These are phyloP conservation scores for Beauveria sp. DNA, from an alignment of 2,329 filamentous ascomycete genomes.

Conservation along the genomic window DNA sequence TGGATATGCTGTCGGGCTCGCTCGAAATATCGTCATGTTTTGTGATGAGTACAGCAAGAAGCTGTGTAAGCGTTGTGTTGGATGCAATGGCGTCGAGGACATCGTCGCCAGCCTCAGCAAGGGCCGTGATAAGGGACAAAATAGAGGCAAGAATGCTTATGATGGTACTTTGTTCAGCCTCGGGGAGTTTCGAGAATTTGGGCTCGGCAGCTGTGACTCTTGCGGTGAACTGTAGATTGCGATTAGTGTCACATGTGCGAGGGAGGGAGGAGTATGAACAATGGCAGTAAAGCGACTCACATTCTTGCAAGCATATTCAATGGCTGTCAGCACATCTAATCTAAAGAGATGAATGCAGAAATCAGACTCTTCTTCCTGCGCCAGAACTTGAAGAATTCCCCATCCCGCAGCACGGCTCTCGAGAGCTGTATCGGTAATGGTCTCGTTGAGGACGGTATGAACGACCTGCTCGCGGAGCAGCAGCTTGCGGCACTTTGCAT, in stretches of 20 bases:
- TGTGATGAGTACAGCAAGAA: constrained; percentile 47
- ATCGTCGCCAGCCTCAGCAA: constrained; percentile 54
- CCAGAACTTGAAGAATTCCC: constrained; percentile 55
- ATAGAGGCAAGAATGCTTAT: constrained; percentile 49
- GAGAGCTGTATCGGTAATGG: constrained; percentile 53
- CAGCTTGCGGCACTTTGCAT: constrained; percentile 55
- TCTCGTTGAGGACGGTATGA: constrained; percentile 54
- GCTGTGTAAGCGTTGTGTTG: constrained; percentile 40
- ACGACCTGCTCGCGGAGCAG: constrained; percentile 60
- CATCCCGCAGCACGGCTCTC: constrained; percentile 61
- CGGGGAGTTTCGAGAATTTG: constrained; percentile 39
- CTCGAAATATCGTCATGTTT: constrained; percentile 31
- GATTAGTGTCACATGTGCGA: background rate
- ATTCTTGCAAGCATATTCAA: constrained; percentile 47
- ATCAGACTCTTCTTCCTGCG: constrained; percentile 56
- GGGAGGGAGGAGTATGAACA: background rate
- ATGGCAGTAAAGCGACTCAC: constrained; percentile 28
- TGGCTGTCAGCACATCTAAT: constrained; percentile 52
- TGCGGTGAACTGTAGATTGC: constrained; percentile 30
- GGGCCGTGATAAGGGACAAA: constrained; percentile 41
- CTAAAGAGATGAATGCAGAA: constrained; percentile 60
- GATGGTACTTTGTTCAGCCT: constrained; percentile 44
- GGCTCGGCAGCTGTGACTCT: constrained; percentile 34
- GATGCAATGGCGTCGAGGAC: constrained; percentile 47
- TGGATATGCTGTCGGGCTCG: constrained; percentile 33